Conservation (phyloP, 257 asterid genomes). For the Nicotiana otophora region DNA sequence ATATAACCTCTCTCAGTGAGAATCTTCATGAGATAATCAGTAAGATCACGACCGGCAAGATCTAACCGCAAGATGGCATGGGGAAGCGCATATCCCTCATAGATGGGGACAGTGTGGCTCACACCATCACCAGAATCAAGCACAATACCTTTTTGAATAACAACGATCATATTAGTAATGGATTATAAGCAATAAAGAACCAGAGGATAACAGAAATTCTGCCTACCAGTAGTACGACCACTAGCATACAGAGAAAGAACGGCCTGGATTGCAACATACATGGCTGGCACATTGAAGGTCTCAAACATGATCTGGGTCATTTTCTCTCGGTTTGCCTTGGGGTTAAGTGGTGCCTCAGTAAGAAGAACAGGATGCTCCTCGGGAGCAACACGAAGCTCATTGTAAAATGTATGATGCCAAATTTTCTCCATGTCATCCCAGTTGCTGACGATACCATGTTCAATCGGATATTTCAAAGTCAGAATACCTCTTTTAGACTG, state of each 20-base stretch:
- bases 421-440: constrained; percentile 55
- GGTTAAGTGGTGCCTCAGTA: constrained; percentile 47
- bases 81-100: constrained; percentile 42
- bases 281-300: constrained; percentile 43
- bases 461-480: constrained; percentile 41
- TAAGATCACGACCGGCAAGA: constrained; percentile 44
- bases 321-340: constrained; percentile 44
- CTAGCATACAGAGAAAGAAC: constrained; percentile 48
- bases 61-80: constrained; percentile 41
- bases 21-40: constrained; percentile 33
- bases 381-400: constrained; percentile 48
- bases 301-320: constrained; percentile 49
- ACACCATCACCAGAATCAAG: constrained; percentile 47
- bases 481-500: constrained; percentile 43
- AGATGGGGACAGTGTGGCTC: constrained; percentile 41
- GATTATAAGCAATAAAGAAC: background rate
- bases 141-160: constrained; percentile 27
- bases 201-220: background rate
- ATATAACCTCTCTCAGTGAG: constrained; percentile 39
- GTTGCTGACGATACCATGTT: constrained; percentile 44
- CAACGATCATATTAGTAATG: background rate
- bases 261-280: constrained; percentile 47
- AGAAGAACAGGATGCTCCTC: constrained; percentile 44
- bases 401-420: constrained; percentile 46
- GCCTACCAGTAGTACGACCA: constrained; percentile 44